Percentiles rank a stretch among this genome's conserved stretches.
Evolutionary conservation across 2,329 filamentous ascomycete species (phyloP).

Genomic region (Pseudocercospora pini-densiflorae): DNA sequence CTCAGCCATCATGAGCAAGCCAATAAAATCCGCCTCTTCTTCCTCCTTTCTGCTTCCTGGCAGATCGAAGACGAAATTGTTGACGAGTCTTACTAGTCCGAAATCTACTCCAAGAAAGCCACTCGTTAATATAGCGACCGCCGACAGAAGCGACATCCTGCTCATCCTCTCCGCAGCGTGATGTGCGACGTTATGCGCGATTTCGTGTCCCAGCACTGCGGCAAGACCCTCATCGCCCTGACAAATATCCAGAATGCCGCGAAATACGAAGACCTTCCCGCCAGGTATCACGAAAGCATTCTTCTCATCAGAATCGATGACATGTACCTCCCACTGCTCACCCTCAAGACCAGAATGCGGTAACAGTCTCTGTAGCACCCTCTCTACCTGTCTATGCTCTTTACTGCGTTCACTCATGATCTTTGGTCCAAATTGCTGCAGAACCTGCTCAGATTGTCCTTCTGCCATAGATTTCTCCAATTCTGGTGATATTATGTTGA

Average conservation of each 20-base stretch:
- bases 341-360: conserved; percentile 65
- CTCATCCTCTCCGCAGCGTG: conserved; percentile 70
- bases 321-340: conserved; percentile 71
- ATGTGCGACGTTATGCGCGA: conserved; percentile 74
- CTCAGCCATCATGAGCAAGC: conserved; percentile 81
- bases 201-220: conserved; percentile 78
- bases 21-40: conserved; percentile 78
- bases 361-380: conserved; percentile 69
- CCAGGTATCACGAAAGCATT: conserved; percentile 80
- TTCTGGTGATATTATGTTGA: conserved; percentile 68
- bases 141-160: conserved; percentile 45
- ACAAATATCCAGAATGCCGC: conserved; percentile 72
- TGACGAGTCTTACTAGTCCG: conserved; percentile 45
- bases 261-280: conserved; percentile 80
- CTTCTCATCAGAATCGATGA: conserved; percentile 69
- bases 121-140: conserved; percentile 43
- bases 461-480: conserved; percentile 60
- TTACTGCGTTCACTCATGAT: conserved; percentile 66
- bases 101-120: conserved; percentile 49
- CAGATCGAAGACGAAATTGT: conserved; percentile 67
- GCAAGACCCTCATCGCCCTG: conserved; percentile 71
- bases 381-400: conserved; percentile 60
- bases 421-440: conserved; percentile 57
- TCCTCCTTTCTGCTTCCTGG: conserved; percentile 75
- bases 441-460: conserved; percentile 61